Evolutionary conservation across 208 protist genomes (phyloP).

Genomic region (Crithidia mellificae): DNA sequence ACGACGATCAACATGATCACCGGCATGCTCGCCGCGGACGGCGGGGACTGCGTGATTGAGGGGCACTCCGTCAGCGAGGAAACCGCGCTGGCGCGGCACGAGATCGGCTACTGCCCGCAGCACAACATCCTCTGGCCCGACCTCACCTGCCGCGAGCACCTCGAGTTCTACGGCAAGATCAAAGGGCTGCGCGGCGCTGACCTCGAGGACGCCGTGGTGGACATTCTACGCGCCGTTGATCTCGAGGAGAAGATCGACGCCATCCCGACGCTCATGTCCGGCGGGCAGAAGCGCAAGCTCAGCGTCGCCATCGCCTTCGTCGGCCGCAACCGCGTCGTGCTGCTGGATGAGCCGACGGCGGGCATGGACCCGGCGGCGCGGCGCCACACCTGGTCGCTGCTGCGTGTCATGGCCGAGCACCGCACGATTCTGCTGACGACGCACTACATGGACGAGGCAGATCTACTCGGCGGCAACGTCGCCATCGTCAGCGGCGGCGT

Average conservation of each 20-base stretch:
- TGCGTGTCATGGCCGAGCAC: conserved; percentile 38
- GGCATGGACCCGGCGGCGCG: conserved; percentile 86
- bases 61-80: conserved; percentile 63
- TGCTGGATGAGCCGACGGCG: conserved; percentile 90
- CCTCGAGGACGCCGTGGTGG: conserved; percentile 32
- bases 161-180: conserved; percentile 86
- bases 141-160: conserved; percentile 90
- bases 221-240: conserved; percentile 48
- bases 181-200: conserved; percentile 69
- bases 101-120: conserved; percentile 93
- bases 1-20: conserved; percentile 84
- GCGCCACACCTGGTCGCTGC: conserved; percentile 80
- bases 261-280: conserved; percentile 44
- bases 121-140: conserved; percentile 93
- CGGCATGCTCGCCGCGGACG: conserved; percentile 63
- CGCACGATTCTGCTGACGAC: conserved; percentile 82
- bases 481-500: conserved; percentile 83
- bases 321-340: conserved; percentile 64
- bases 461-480: conserved; percentile 90
- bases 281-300: conserved; percentile 89
- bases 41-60: conserved; percentile 73
- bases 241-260: conserved; percentile 50
- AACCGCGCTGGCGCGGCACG: conserved; percentile 47
- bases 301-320: conserved; percentile 86
- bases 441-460: conserved; percentile 98